Base-by-base conservation (phyloP, 768 basidiomycete species). In the Gelatoporia subvermispora region DNA sequence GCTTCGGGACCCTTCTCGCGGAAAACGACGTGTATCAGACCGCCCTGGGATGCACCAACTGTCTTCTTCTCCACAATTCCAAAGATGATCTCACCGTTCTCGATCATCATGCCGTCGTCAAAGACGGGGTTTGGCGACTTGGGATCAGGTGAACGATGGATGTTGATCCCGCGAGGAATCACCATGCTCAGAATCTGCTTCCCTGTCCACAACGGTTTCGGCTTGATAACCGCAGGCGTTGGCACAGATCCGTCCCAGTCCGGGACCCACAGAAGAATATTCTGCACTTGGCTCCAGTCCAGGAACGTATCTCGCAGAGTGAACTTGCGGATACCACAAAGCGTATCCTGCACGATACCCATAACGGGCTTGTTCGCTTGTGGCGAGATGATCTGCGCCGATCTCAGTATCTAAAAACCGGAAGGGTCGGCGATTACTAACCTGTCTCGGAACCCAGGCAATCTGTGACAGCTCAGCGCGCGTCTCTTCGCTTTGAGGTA, bases 341-440 rank as follows among this genome's bases (percentile, higher is more conserved):
- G 83, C 0, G 96, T 98, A 63, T 99, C 96, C 66, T 99, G 96
- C 24, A 99, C 95, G 59, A 99, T 98, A 51, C 93, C 96, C 95
- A 99, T 99, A 59, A 97, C 94, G 16, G 95, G 95, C 69, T 97
- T 97, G 73, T 98, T 99, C 43, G 95, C 95, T 76, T 99, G 96
- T 0, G 96, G 96, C 7, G 95, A 98, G 55, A 99, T 93, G 60
- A 99, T 99, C 92, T 99, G 58, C 8, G 17, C 23, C 35, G 23
- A 38, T 41, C 46, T 52, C 46, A 51, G 44, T 45, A 18, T 31
- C 25, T 44, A 24, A 11, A 24, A 16, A 24, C 20, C 23, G 1
- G 23, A 9, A 28, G 8, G 25, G 21, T 15, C 17, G 13, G 31
- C 15, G 20, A 8, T 5, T 18, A 38, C 45, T 45, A 49, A 92